phyloP scores from a whole-genome alignment of 805 yeast genomes.

The Teunomyces cretensis region DNA sequence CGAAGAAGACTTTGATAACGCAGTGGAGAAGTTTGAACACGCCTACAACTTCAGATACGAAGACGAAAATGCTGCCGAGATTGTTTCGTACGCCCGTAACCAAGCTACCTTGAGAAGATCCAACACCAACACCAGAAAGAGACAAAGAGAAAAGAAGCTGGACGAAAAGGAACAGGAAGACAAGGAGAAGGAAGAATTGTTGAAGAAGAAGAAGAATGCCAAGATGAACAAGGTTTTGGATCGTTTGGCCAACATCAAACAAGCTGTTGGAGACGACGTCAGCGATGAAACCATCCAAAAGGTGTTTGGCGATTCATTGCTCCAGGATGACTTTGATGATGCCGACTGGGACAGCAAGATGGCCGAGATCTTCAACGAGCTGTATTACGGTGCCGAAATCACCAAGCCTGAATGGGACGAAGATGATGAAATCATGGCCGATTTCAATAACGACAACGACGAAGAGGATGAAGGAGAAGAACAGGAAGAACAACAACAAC shows the following conservation, averaged over 20 bases:
- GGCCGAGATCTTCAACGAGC: conserved; percentile 83
- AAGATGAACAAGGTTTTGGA: conserved; percentile 79
- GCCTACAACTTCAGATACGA: conserved; percentile 95
- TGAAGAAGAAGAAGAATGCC: conserved; percentile 69
- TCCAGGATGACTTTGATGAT: conserved; percentile 86
- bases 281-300: conserved; percentile 58
- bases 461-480: conserved; percentile 21
- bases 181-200: conserved; percentile 53
- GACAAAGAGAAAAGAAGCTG: conserved; percentile 71
- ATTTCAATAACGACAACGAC: conserved; percentile 17
- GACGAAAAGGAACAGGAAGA: conserved; percentile 53
- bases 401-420: conserved; percentile 69
- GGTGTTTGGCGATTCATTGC: conserved; percentile 71
- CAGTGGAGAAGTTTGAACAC: conserved; percentile 85
- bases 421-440: conserved; percentile 31
- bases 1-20: conserved; percentile 87
- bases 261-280: conserved; percentile 66
- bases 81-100: conserved; percentile 90
- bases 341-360: conserved; percentile 88
- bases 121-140: conserved; percentile 70
- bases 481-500: conserved; percentile 22
- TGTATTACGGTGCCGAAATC: conserved; percentile 56
- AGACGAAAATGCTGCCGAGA: conserved; percentile 86
- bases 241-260: conserved; percentile 60
- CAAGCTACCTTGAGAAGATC: conserved; percentile 90